phyloP scores from a whole-genome alignment of 768 basidiomycete species.

The Tulasnella sp. region DNA sequence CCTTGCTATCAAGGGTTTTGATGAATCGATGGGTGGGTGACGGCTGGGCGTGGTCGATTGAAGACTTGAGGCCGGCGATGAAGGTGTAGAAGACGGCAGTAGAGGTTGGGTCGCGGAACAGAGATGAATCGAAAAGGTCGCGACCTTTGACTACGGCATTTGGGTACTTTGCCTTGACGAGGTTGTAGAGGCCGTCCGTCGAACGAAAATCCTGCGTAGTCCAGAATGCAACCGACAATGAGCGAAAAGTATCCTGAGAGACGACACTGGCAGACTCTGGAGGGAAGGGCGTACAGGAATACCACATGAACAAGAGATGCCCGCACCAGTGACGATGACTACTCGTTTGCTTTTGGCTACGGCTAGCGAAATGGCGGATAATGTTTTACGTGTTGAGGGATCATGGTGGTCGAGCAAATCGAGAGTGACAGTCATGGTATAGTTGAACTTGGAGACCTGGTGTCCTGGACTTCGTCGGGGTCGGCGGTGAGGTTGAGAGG shows the following conservation, averaged over 20 bases:
- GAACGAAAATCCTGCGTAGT: constrained; percentile 82
- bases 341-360: constrained; percentile 81
- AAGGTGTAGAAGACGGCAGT: constrained; percentile 90
- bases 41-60: constrained; percentile 68
- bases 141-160: constrained; percentile 79
- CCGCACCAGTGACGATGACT: constrained; percentile 86
- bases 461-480: neutral
- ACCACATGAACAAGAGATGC: constrained; percentile 91
- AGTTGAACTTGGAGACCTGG: neutral
- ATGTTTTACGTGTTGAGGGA: constrained; percentile 25
- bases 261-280: neutral
- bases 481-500: neutral
- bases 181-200: constrained; percentile 79
- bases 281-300: constrained; percentile 65
- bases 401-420: constrained; percentile 21
- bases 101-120: constrained; percentile 77
- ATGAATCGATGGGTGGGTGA: constrained; percentile 85
- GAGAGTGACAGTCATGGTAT: constrained; percentile 20
- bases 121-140: constrained; percentile 87
- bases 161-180: constrained; percentile 79
- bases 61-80: constrained; percentile 78
- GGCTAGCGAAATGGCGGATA: constrained; percentile 58
- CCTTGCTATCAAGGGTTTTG: constrained; percentile 67
- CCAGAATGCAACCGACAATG: constrained; percentile 2
- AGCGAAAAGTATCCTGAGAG: neutral